phyloP scores from a whole-genome alignment of 495 filamentous ascomycete genomes.

The Xylaria nigripes region DNA sequence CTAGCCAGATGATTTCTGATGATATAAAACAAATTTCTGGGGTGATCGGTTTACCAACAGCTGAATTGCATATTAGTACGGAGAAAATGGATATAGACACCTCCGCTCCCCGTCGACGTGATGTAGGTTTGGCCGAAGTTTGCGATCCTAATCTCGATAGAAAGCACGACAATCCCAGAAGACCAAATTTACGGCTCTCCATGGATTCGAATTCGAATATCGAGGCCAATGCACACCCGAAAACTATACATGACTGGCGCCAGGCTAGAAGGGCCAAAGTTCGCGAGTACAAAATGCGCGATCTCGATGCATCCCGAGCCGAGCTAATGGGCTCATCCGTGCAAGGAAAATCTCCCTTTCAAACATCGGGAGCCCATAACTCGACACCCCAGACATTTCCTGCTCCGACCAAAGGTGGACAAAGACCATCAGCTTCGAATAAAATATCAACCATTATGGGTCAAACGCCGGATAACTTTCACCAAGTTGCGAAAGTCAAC shows the following conservation, averaged over 20 bases:
- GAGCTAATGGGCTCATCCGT: constrained; percentile 15
- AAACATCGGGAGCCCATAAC: background rate
- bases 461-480: background rate
- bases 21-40: background rate
- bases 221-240: background rate
- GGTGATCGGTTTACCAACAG: background rate
- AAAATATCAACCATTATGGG: background rate
- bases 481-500: background rate
- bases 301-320: constrained; percentile 11
- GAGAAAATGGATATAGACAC: background rate
- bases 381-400: background rate
- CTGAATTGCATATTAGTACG: background rate
- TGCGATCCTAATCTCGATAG: background rate
- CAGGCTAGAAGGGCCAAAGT: constrained; percentile 15
- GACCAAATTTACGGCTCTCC: background rate
- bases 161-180: background rate
- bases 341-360: constrained; percentile 14
- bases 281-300: constrained; percentile 12
- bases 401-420: background rate
- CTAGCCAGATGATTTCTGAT: background rate
- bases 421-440: constrained; percentile 1
- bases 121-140: background rate
- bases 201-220: background rate
- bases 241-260: constrained; percentile 12
- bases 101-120: background rate